phyloP scores from a whole-genome alignment of 164 flowering plant genomes.

The Annona cherimola region DNA sequence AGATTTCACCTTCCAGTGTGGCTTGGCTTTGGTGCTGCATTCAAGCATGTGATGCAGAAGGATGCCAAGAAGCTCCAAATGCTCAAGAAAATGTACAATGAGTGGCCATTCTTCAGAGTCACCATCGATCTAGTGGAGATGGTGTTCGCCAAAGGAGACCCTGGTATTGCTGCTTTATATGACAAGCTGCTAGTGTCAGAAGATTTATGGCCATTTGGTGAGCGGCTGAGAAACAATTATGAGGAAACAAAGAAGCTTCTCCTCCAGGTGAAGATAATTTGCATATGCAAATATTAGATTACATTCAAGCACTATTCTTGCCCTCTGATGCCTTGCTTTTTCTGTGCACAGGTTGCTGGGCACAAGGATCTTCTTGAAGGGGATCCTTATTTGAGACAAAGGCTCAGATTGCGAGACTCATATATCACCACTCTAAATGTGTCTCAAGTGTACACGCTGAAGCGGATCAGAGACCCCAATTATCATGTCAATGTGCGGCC shows the following conservation, averaged over 20 bases:
- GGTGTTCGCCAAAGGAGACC: conserved; percentile 99
- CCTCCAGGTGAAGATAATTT: conserved; percentile 54
- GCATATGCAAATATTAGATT: too few relatives aligned
- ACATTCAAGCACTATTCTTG: not conserved
- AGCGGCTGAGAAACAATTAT: conserved; percentile 56
- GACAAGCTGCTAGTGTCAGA: conserved; percentile 94
- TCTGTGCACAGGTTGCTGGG: conserved; percentile 67
- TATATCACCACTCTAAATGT: conserved; percentile 92
- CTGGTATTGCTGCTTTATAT: conserved; percentile 86
- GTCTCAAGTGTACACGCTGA: conserved; percentile 87
- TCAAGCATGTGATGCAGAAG: conserved; percentile 68
- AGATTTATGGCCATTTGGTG: conserved; percentile 83
- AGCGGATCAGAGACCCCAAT: conserved; percentile 87
- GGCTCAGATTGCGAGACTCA: conserved; percentile 82
- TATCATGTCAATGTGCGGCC: conserved; percentile 67
- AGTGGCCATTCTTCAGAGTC: conserved; percentile 98
- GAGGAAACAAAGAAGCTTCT: conserved; percentile 80
- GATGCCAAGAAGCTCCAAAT: conserved; percentile 67
- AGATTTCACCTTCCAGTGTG: conserved; percentile 99
- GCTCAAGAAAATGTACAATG: conserved; percentile 91
- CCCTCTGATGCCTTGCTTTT: not conserved
- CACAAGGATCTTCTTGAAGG: conserved; percentile 93
- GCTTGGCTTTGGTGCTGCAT: conserved; percentile 97
- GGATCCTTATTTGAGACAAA: conserved; percentile 86
- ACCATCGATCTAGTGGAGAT: conserved; percentile 92